Percentiles rank a stretch among this genome's conserved stretches.
phyloP scores from a whole-genome alignment of 768 basidiomycete genomes.

The Mycena capillaripes region DNA sequence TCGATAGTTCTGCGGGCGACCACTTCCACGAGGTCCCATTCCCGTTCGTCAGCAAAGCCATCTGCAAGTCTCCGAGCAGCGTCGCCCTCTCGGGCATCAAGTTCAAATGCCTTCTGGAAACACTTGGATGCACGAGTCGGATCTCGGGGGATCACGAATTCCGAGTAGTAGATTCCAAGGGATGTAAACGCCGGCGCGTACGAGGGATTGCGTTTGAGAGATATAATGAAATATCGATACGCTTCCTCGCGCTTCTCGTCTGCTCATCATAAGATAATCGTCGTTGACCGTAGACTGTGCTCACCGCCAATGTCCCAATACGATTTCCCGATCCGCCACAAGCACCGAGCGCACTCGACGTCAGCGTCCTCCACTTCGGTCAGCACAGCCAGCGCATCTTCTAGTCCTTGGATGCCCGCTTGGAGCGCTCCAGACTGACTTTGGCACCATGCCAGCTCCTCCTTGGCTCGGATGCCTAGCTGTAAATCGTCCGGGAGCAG shows the following conservation, averaged over 20 bases:
- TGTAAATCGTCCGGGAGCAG: slow-evolving; percentile 61
- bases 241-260: slow-evolving; percentile 71
- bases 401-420: slow-evolving; percentile 62
- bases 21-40: slow-evolving; percentile 96
- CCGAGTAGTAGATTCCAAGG: slow-evolving; percentile 90
- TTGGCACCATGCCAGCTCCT: slow-evolving; percentile 91
- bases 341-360: slow-evolving; percentile 79
- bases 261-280: slow-evolving; percentile 40
- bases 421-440: slow-evolving; percentile 65
- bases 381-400: slow-evolving; percentile 60
- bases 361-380: slow-evolving; percentile 61
- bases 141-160: slow-evolving; percentile 79
- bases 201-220: slow-evolving; percentile 79
- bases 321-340: slow-evolving; percentile 88
- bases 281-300: slow-evolving; percentile 39
- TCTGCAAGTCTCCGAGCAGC: slow-evolving; percentile 89
- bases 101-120: slow-evolving; percentile 98
- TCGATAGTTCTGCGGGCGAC: slow-evolving; percentile 95
- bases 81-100: slow-evolving; percentile 89
- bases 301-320: slow-evolving; percentile 81
- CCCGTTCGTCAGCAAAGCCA: slow-evolving; percentile 92
- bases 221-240: slow-evolving; percentile 82
- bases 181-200: slow-evolving; percentile 96
- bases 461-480: slow-evolving; percentile 73
- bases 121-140: slow-evolving; percentile 91